Percentiles rank a stretch among this genome's conserved stretches.
These are phyloP conservation scores for Eucalyptus cloeziana DNA, from an alignment of 345 rosid genomes.

Conservation along the genomic window DNA sequence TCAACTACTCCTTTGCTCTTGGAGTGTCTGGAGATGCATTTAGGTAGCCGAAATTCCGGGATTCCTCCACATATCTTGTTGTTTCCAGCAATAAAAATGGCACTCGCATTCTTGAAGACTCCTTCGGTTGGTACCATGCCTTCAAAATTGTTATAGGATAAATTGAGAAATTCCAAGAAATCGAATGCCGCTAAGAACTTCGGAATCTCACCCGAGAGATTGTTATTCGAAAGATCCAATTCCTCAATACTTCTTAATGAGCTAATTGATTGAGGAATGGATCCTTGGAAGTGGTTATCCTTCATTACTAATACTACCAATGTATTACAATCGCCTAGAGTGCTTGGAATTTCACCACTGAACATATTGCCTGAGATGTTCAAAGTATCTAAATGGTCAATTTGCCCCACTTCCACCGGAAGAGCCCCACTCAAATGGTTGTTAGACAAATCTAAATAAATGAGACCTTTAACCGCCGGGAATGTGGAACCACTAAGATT, in stretches of 20 bases:
- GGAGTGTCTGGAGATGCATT: neutral
- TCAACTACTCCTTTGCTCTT: neutral
- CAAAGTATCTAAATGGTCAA: neutral
- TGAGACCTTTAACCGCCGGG: neutral
- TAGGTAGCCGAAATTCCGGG: neutral
- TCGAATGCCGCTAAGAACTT: neutral
- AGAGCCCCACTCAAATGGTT: neutral
- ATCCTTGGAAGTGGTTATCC: slow-evolving; percentile 2
- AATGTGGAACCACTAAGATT: slow-evolving; percentile 13
- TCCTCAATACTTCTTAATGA: neutral
- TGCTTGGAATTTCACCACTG: slow-evolving; percentile 2
- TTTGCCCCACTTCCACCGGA: neutral
- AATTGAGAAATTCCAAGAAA: neutral
- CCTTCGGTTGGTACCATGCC: slow-evolving; percentile 7
- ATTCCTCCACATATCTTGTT: slow-evolving; percentile 11
- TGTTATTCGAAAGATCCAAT: slow-evolving; percentile 8
- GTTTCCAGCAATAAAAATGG: slow-evolving; percentile 1
- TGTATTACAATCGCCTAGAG: neutral
- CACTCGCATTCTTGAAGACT: slow-evolving; percentile 7
- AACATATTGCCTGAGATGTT: slow-evolving; percentile 7
- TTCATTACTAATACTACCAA: neutral
- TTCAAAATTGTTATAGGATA: slow-evolving; percentile 10
- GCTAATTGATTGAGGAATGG: neutral
- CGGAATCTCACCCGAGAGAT: slow-evolving; percentile 6
- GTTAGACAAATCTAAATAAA: neutral